These are phyloP conservation scores for Cryphonectria radicalis DNA, from an alignment of 2,329 filamentous ascomycete genomes.

Conservation along the genomic window DNA sequence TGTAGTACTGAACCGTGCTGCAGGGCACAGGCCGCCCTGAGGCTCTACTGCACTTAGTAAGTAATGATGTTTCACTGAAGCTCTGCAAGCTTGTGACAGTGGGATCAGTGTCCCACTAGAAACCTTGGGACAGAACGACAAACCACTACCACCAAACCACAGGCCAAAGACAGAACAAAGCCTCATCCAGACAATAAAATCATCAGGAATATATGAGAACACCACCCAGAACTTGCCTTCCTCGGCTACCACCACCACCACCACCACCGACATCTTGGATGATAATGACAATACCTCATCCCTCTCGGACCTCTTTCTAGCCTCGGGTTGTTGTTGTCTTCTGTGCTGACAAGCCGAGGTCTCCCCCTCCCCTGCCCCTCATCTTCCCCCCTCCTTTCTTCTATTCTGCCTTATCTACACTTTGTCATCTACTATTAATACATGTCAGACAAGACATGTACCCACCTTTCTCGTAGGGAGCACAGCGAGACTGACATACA, in stretches of 20 bases:
- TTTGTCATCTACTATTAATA: too few species aligned
- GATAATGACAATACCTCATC: too few species aligned
- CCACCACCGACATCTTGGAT: background rate
- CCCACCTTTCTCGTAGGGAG: background rate
- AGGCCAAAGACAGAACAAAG: background rate
- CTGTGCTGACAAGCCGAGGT: background rate
- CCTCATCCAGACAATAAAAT: background rate
- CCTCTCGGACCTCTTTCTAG: background rate
- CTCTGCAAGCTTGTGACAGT: slow-evolving; percentile 3
- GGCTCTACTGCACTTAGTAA: background rate
- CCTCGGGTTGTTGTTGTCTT: background rate
- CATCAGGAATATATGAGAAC: background rate
- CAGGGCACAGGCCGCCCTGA: background rate
- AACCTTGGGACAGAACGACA: background rate
- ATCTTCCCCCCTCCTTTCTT: background rate
- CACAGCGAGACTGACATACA: background rate
- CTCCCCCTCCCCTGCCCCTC: too few species aligned
- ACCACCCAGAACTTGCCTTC: background rate
- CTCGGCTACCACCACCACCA: background rate
- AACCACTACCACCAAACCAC: background rate
- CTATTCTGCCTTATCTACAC: background rate
- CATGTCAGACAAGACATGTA: background rate
- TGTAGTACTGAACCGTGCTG: background rate
- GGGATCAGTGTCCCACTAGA: background rate
- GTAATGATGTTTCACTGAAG: background rate